Conservation (phyloP, 2,329 filamentous ascomycete genomes). For the Calcarisporium arbuscula region DNA sequence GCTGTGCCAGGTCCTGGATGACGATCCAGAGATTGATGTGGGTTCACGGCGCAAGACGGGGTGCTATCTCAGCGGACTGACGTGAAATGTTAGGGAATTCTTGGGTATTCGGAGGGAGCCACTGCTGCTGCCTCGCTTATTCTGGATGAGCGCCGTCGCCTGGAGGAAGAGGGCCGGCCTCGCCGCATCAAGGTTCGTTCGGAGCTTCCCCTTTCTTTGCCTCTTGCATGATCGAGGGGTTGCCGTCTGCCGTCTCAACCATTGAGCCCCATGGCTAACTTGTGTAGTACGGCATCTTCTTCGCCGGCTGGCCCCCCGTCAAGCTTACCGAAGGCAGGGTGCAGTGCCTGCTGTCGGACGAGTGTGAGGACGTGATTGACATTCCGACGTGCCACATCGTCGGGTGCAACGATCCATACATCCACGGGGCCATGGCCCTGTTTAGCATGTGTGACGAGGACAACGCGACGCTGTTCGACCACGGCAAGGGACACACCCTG, state of each 20-base stretch:
- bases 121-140: slow-evolving; percentile 47
- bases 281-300: slow-evolving; percentile 40
- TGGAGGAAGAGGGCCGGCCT: slow-evolving; percentile 21
- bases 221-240: no score
- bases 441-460: slow-evolving; percentile 57
- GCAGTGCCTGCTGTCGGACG: slow-evolving; percentile 41
- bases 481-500: slow-evolving; percentile 58
- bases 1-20: slow-evolving; percentile 38
- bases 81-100: slow-evolving; percentile 33
- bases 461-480: slow-evolving; percentile 55
- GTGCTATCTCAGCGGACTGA: slow-evolving; percentile 1
- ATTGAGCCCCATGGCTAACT: background rate
- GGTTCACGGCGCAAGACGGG: slow-evolving; percentile 1
- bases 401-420: slow-evolving; percentile 52
- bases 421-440: slow-evolving; percentile 53
- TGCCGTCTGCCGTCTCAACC: slow-evolving; percentile 12
- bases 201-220: slow-evolving; percentile 8
- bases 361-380: slow-evolving; percentile 42
- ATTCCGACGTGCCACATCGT: slow-evolving; percentile 48
- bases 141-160: slow-evolving; percentile 40
- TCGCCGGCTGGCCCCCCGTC: slow-evolving; percentile 48
- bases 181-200: slow-evolving; percentile 27
- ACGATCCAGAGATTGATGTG: slow-evolving; percentile 26
- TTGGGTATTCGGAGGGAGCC: slow-evolving; percentile 57
- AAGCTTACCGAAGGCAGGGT: slow-evolving; percentile 30